Conservation (phyloP, 2,329 filamentous ascomycete species). For the Phyllosticta citrichinensis region DNA sequence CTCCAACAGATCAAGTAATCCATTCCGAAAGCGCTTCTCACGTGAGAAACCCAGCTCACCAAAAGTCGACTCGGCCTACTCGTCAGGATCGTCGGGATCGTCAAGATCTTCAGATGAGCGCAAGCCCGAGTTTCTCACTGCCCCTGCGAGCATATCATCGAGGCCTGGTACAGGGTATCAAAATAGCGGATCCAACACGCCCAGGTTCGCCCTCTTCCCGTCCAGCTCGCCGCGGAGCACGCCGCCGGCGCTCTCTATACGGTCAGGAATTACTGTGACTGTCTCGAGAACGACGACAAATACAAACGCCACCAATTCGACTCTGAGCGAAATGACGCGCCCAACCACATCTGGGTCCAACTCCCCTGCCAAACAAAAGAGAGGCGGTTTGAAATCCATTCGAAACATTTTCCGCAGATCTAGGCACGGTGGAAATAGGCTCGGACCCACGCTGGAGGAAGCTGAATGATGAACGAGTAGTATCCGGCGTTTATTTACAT, state of each 20-base stretch:
- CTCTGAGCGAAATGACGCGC: constrained; percentile 3
- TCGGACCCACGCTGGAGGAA: constrained; percentile 7
- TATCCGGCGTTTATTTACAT: not conserved
- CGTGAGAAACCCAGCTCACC: constrained; percentile 8
- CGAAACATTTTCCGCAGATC: constrained; percentile 5
- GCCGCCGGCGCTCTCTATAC: constrained; percentile 2
- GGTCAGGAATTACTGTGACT: constrained; percentile 4
- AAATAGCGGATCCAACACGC: not conserved
- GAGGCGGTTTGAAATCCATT: constrained; percentile 2
- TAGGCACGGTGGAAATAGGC: constrained; percentile 5
- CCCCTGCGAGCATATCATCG: not conserved
- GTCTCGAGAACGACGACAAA: constrained; percentile 3
- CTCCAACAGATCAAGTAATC: not conserved
- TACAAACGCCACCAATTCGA: constrained; percentile 6
- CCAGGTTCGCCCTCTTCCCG: constrained; percentile 7
- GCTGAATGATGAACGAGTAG: constrained; percentile 1
- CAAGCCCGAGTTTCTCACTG: not conserved
- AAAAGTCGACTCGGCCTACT: constrained; percentile 26
- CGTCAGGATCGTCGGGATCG: constrained; percentile 24
- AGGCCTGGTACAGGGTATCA: constrained; percentile 1
- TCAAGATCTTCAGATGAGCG: constrained; percentile 14
- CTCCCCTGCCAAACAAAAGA: not conserved
- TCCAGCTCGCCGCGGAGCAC: not conserved
- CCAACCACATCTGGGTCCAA: constrained; percentile 8
- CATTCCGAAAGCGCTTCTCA: constrained; percentile 4